Evolutionary conservation across 805 yeast genomes (phyloP), one percentile per base, ranked within the genome.

Genomic region (Candida sphagnicola): DNA sequence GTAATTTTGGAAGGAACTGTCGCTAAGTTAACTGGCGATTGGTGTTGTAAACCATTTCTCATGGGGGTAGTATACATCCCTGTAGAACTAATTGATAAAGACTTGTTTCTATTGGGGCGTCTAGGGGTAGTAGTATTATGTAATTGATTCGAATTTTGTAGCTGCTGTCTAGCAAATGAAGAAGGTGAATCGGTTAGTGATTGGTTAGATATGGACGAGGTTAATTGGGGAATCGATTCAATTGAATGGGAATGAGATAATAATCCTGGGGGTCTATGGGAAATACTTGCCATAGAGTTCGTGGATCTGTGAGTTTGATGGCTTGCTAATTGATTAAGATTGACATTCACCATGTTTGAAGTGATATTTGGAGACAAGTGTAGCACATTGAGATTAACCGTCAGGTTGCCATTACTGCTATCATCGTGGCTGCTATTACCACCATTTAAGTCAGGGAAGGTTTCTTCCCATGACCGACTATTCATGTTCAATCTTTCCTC

Each of bases 201-300:
- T 34, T 60, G 68, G 47, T 61, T 61, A 28, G 65, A 59, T 18
- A 52, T 53, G 38, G 67, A 65, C 41, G 62, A 57, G 33, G 61
- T 53, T 29, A 63, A 51, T 31, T 53, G 68, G 10, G 70, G 71
- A 28, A 65, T 52, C 23, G 63, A 57, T 34, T 67, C 72, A 31
- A 51, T 38, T 35, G 63, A 60, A 34, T 54, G 34, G 14, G 34
- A 31, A 19, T 31, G 19, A n/a, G 19, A 19, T n/a, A 31, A 31
- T n/a, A 13, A 8, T 8, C 25, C 5, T 18, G 34, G 34, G 6
- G 34, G 34, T 19, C 15, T 12, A 14, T 31, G 16, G 15, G 19
- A 17, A 12, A 31, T 17, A n/a, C 34, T 31, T 4, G 23, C 23
- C 15, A 31, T 15, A 8, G 34, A 31, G n/a, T 31, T 31, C 6